Evolutionary conservation across 73 alveolate species (phyloP).

Genomic region (Paramecium primaurelia): DNA sequence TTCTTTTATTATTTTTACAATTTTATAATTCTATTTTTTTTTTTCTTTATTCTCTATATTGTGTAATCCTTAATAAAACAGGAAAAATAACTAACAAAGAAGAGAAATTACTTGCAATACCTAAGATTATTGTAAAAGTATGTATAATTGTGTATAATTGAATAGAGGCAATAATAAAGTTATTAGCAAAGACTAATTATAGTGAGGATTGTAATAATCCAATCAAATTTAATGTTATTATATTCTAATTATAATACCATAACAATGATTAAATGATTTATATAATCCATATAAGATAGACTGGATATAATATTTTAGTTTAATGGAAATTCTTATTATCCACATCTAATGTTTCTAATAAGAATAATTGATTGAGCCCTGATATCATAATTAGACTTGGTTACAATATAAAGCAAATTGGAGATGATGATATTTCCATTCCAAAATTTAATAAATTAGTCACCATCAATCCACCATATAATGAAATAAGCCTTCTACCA

Average conservation of each 20-base stretch:
- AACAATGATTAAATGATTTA: background rate
- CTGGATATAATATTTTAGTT: background rate
- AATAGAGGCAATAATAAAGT: background rate
- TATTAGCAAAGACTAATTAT: background rate
- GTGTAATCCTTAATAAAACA: background rate
- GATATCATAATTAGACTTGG: background rate
- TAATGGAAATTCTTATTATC: background rate
- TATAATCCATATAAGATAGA: background rate
- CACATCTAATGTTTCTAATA: background rate
- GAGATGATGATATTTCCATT: background rate
- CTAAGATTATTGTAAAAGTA: background rate
- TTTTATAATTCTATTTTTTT: background rate
- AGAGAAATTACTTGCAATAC: background rate
- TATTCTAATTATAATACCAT: background rate
- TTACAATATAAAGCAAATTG: background rate
- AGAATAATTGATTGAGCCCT: background rate
- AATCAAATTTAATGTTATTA: background rate
- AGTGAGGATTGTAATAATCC: background rate
- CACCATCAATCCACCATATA: background rate
- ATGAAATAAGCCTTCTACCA: background rate
- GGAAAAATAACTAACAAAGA: background rate
- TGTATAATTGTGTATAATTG: background rate
- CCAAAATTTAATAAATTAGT: background rate
- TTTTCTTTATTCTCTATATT: background rate
- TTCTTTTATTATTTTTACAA: background rate